These are phyloP conservation scores for Populus trichocarpa DNA, from an alignment of 441 rosid species.

Conservation along the genomic window DNA sequence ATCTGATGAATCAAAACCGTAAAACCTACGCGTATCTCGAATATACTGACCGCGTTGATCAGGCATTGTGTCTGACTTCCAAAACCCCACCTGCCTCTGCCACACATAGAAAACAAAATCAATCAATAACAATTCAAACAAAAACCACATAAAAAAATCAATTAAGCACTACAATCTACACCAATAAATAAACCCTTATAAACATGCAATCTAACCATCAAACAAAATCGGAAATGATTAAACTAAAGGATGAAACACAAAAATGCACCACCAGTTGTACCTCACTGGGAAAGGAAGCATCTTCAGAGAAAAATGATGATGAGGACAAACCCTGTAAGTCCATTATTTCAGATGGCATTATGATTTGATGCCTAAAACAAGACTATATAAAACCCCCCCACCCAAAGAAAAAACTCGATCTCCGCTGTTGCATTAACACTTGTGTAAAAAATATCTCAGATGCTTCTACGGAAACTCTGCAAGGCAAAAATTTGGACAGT, in stretches of 20 bases:
- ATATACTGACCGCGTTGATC: constrained; percentile 43
- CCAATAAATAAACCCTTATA: background rate
- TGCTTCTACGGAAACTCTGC: constrained; percentile 14
- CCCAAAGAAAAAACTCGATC: background rate
- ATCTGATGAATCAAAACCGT: background rate
- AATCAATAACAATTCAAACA: background rate
- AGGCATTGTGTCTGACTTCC: constrained; percentile 38
- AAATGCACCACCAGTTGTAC: constrained; percentile 20
- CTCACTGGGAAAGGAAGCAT: constrained; percentile 32
- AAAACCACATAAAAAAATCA: background rate
- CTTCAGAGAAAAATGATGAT: constrained; percentile 34
- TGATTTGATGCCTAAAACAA: constrained; percentile 3
- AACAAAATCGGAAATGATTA: background rate
- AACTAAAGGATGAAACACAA: constrained; percentile 1
- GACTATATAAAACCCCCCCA: background rate
- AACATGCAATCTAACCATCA: background rate
- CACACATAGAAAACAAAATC: constrained; percentile 14
- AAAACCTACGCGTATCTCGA: background rate
- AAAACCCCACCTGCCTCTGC: constrained; percentile 49
- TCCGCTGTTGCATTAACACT: constrained; percentile 5
- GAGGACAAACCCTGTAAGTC: constrained; percentile 37
- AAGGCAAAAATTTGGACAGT: constrained; percentile 2
- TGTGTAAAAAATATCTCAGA: background rate
- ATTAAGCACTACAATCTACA: background rate
- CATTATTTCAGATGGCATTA: constrained; percentile 43